phyloP scores from a whole-genome alignment of 139 green algal genomes.

The Closterium sp. region DNA sequence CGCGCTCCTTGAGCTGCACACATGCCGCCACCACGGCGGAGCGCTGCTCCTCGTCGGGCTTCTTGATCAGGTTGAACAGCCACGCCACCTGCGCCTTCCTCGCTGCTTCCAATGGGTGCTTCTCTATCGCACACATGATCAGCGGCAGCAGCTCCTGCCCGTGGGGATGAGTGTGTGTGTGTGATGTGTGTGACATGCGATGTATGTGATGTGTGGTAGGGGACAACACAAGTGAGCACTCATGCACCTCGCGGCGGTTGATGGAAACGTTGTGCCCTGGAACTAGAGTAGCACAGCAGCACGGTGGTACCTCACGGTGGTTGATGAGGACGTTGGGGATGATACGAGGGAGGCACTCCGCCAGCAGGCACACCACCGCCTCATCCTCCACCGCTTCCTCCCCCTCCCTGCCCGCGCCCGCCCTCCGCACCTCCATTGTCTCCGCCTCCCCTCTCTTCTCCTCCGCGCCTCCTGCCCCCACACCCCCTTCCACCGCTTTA shows the following conservation, averaged over 20 bases:
- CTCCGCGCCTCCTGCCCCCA: no score
- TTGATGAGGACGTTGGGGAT: conserved; percentile 51
- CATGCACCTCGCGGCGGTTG: no score
- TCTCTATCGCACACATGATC: conserved; percentile 39
- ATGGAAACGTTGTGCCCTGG: no score
- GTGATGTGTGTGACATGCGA: background rate
- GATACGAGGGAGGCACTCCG: conserved; percentile 39
- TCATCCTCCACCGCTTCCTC: conserved; percentile 1
- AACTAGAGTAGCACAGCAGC: no score
- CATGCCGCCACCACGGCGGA: conserved; percentile 29
- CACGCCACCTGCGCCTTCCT: conserved; percentile 24
- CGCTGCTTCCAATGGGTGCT: conserved; percentile 22
- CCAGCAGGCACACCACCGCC: conserved; percentile 17
- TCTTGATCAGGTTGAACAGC: conserved; percentile 55
- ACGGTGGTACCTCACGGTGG: conserved; percentile 34
- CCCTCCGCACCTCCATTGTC: background rate
- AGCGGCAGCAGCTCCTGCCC: conserved; percentile 48
- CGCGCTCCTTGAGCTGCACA: conserved; percentile 21
- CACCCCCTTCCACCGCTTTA: background rate
- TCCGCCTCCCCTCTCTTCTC: background rate
- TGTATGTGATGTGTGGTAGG: no score
- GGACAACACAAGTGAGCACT: no score
- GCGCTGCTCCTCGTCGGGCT: conserved; percentile 39
- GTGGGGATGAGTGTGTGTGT: background rate
- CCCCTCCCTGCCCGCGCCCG: background rate